A percentile compares a stretch with the other conserved stretches of the same genome.
Conservation (phyloP, 78 protist genomes). For the Guillardia theta region DNA sequence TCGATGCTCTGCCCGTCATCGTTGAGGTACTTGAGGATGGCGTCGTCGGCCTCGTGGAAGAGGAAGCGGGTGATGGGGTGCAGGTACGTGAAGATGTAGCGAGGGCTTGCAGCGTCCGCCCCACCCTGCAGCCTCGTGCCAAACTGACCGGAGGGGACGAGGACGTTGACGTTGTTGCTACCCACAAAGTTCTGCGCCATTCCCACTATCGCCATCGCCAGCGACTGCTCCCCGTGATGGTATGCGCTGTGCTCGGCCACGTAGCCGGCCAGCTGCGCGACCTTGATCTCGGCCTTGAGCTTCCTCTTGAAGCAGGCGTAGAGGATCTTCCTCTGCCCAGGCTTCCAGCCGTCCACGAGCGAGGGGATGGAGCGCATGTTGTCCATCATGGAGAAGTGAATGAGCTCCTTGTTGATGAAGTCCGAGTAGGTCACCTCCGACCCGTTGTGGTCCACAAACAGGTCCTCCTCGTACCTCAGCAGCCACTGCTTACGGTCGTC, state of each 20-base stretch:
- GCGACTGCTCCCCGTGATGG: slow-evolving; percentile 97
- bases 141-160: slow-evolving; percentile 92
- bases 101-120: slow-evolving; percentile 91
- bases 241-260: slow-evolving; percentile 89
- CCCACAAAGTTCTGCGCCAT: slow-evolving; percentile 82
- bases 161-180: slow-evolving; percentile 92
- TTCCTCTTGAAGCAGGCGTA: slow-evolving; percentile 96
- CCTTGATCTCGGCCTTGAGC: slow-evolving; percentile 85
- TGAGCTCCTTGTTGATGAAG: slow-evolving; percentile 92
- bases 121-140: slow-evolving; percentile 95
- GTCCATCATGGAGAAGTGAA: slow-evolving; percentile 82
- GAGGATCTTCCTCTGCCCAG: slow-evolving; percentile 96
- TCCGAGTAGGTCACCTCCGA: slow-evolving; percentile 44
- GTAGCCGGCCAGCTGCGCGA: slow-evolving; percentile 97
- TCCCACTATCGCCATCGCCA: slow-evolving; percentile 42
- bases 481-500: slow-evolving; percentile 96
- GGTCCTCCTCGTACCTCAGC: slow-evolving; percentile 2
- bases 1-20: slow-evolving; percentile 97
- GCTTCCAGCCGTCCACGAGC: slow-evolving; percentile 92
- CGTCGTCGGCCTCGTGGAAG: slow-evolving; percentile 88
- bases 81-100: slow-evolving; percentile 95
- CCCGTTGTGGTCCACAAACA: slow-evolving; percentile 13
- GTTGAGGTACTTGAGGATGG: slow-evolving; percentile 85
- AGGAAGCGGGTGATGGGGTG: slow-evolving; percentile 77
- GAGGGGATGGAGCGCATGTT: slow-evolving; percentile 93